These are phyloP conservation scores for Cinnamomum chago DNA, from an alignment of 164 flowering plant species.

Conservation along the genomic window DNA sequence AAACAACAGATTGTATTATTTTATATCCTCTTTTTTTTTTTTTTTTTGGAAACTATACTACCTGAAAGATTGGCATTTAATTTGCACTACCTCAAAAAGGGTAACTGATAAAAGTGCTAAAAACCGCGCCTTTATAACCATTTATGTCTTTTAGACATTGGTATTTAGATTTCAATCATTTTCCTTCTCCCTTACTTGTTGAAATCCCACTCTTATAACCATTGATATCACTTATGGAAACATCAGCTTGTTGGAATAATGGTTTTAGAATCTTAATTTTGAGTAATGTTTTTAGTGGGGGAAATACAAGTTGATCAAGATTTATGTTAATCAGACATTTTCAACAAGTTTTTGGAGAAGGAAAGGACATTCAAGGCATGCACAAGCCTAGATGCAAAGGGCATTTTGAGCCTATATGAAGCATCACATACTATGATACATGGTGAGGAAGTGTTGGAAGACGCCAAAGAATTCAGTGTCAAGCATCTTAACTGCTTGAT, in stretches of 20 bases:
- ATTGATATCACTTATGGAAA: not conserved
- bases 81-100: not conserved
- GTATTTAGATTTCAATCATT: not conserved
- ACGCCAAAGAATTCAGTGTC: slow-evolving; percentile 18
- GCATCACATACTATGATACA: slow-evolving; percentile 29
- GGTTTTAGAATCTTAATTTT: too few species aligned
- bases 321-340: not conserved
- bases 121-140: too few species aligned
- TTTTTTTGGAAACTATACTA: too few species aligned
- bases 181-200: not conserved
- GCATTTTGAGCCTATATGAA: slow-evolving; percentile 33
- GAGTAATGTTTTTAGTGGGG: too few species aligned
- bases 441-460: slow-evolving; percentile 29
- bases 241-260: not conserved
- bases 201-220: not conserved
- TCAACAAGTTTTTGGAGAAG: not conserved
- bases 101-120: too few species aligned
- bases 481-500: not conserved
- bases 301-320: not conserved
- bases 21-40: too few species aligned
- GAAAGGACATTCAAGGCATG: slow-evolving; percentile 6
- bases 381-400: slow-evolving; percentile 13
- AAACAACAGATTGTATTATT: too few species aligned
- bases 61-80: too few species aligned
- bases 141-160: not conserved